Evolutionary conservation across 805 yeast species (phyloP), one percentile per base, ranked within the genome.

Genomic region (Metschnikowia lachancei): DNA sequence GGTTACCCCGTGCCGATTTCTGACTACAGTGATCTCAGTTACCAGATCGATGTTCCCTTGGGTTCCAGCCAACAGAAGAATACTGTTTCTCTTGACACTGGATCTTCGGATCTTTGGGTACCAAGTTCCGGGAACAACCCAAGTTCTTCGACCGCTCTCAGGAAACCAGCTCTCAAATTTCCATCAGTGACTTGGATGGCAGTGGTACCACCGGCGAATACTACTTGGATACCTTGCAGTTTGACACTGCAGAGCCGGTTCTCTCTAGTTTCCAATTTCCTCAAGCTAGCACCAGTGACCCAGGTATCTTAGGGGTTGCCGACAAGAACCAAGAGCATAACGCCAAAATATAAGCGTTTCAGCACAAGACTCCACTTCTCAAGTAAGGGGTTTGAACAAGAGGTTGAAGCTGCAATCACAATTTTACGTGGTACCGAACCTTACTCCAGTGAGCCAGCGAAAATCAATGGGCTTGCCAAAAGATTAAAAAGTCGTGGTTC

Each of bases 101-200:
- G 75, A 6, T 67, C 74, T 5, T 65, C 73, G 10, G 76, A 71
- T 51, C 59, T 71, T 46, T 71, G 76, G 76, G 61, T 70, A 33
- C 19, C 50, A 26, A 39, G 24, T 33, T 13, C 43, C 35, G 17
- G 41, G 40, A 17, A 41, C 46, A 29, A 24, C 26, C 38, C 54
- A 26, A 39, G 22, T 29, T 2, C 36, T 7, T 41, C 49, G 7
- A 17, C 36, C 18, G 19, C 43, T 12, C 28, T 48, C 7, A 16
- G 31, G 47, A 50, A 22, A 41, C 50, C 17, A 43, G 47, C n/a
- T 26, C 38, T 12, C 30, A 29, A 5, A 47, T 47, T 36, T 11
- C 22, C 32, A 47, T 47, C n/a, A 35, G 18, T 10, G 50, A 52
- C 24, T 30, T 37, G 22, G 53, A 50, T 28, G 42, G 43, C 6